Evolutionary conservation across 139 green algal genomes (phyloP).

Genomic region (Gonium pectorale): DNA sequence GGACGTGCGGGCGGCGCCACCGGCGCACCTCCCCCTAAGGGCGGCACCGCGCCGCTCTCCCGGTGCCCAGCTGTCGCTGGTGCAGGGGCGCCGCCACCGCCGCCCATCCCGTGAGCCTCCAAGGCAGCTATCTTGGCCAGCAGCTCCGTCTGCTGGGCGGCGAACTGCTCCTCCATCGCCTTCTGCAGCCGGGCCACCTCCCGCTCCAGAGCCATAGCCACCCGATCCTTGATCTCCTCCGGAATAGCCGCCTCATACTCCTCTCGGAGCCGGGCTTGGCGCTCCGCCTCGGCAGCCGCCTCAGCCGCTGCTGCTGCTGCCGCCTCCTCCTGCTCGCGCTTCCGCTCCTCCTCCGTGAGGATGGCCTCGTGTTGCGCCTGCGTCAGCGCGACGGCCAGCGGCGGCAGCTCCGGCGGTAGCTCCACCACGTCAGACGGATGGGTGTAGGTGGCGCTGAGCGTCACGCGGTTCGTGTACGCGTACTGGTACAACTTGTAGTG

Average conservation of each 20-base stretch:
- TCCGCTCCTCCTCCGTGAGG: slow-evolving; percentile 35
- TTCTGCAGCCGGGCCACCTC: slow-evolving; percentile 59
- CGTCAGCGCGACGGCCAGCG: slow-evolving; percentile 60
- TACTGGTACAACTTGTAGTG: slow-evolving; percentile 87
- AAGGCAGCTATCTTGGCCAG: slow-evolving; percentile 56
- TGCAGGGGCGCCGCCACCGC: too few species aligned
- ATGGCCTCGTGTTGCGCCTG: slow-evolving; percentile 63
- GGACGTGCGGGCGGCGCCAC: too few species aligned
- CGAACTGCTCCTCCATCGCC: slow-evolving; percentile 66
- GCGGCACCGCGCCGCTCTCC: too few species aligned
- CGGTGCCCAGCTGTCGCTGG: too few species aligned
- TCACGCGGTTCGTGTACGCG: slow-evolving; percentile 70
- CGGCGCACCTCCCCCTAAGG: too few species aligned
- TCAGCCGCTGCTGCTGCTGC: slow-evolving; percentile 45
- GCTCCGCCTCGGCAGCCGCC: slow-evolving; percentile 52
- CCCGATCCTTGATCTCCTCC: slow-evolving; percentile 70
- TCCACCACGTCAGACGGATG: slow-evolving; percentile 64
- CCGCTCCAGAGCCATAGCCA: slow-evolving; percentile 54
- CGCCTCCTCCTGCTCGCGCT: slow-evolving; percentile 8
- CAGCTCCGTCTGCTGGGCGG: slow-evolving; percentile 56
- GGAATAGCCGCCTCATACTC: slow-evolving; percentile 71
- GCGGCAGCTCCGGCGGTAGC: slow-evolving; percentile 46
- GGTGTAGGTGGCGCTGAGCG: slow-evolving; percentile 60
- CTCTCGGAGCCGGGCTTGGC: slow-evolving; percentile 53
- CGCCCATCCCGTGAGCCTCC: slow-evolving; percentile 39